Conservation (phyloP, 1,284 basidiomycete genomes). For the Ganoderma meredithae region DNA sequence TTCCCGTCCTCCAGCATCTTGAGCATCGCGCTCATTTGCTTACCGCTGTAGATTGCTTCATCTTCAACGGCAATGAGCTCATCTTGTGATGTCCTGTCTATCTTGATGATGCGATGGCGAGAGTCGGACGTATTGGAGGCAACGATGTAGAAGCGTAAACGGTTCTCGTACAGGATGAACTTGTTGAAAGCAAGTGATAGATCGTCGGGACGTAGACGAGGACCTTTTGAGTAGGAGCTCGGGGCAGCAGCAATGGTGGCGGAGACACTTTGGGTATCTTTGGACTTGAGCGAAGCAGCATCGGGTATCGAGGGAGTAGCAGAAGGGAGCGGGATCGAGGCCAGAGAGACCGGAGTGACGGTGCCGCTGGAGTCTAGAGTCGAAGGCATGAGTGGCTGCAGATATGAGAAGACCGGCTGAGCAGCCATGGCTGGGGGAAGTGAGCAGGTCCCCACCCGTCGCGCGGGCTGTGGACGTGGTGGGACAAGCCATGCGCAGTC, state of each 20-base stretch:
- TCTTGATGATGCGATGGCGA: constrained; percentile 89
- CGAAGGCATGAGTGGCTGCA: constrained; percentile 1
- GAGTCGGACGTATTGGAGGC: constrained; percentile 87
- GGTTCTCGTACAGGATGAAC: constrained; percentile 92
- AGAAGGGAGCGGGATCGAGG: constrained; percentile 26
- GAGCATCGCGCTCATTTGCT: constrained; percentile 89
- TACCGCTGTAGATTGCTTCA: constrained; percentile 85
- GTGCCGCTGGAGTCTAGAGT: constrained; percentile 34
- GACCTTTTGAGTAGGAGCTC: constrained; percentile 18
- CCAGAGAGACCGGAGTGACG: constrained; percentile 35
- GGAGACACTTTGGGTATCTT: constrained; percentile 31
- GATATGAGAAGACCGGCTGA: constrained; percentile 5
- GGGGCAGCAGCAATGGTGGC: constrained; percentile 21
- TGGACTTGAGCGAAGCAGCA: constrained; percentile 30
- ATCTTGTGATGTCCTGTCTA: constrained; percentile 84
- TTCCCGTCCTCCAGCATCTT: constrained; percentile 97
- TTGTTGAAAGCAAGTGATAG: constrained; percentile 72
- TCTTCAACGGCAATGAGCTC: constrained; percentile 86
- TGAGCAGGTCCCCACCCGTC: not conserved
- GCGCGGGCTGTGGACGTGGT: not conserved
- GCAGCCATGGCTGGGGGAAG: constrained; percentile 10
- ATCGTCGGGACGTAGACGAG: constrained; percentile 27
- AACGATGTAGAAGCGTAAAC: constrained; percentile 87
- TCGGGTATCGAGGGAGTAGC: constrained; percentile 22
- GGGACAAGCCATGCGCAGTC: not conserved